Base-by-base conservation (phyloP, 129 eudicot genomes). In the Pulicaria dysenterica region DNA sequence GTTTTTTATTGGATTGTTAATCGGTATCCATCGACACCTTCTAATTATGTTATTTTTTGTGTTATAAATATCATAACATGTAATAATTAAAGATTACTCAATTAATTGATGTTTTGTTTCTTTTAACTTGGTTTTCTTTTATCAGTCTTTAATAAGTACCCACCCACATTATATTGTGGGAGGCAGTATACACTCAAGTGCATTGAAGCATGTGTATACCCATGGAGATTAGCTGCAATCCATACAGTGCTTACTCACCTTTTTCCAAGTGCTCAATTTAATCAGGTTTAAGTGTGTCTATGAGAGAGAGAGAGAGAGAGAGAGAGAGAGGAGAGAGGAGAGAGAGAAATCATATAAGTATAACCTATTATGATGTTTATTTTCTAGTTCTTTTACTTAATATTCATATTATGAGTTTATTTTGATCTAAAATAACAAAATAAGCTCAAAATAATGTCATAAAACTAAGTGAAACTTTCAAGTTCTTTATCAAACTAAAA, bases 171-270 rank as follows among this genome's bases (percentile, higher is more conserved):
- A 19, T 65, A 10, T 7, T 7, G 55, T 65, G 55, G 55, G 54
- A 4, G 39, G 56, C 56, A 65, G 17, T 44, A 42, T 24, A 47
- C 47, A 66, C 58, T 66, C 43, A 14, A 46, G 71, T 46, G 39
- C 56, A 31, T 9, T 24, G 44, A 42, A 64, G 42, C 16, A 65
- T 44, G 70, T 6, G 15, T 63, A 44, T 42, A 2, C 5, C 53
- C 70, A 66, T 66, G 56, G 57, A 66, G 55, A 65, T 15, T 54
- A 69, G 74, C 62, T 69, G 74, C 63, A 69, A 43, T 71, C 40
- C 45, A 57, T 43, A 71, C 76, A 57, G 57, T 71, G 24, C 64
- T 13, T 13, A 7, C 19, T 37, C 15, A 8, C 73, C 42, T 49
- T 67, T 48, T 10, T 13, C 14, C 6, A 58, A 58, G 64, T 19